Evolutionary conservation across 225 moss, liverwort and hornwort genomes (phyloP).

Genomic region (Pleurozium schreberi): DNA sequence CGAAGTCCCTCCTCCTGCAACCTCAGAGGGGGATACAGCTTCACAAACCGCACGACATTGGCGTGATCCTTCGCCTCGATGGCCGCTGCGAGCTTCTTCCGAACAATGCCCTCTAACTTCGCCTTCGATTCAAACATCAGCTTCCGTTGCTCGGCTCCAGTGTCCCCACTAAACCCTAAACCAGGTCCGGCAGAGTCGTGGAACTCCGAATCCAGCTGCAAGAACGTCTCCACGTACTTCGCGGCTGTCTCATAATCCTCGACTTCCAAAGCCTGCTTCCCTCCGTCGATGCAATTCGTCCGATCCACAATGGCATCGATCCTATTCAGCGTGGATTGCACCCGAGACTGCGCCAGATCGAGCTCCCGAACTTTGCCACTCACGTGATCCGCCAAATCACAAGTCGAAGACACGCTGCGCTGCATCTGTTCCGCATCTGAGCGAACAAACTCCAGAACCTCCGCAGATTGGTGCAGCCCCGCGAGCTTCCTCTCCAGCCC

Average conservation of each 20-base stretch:
- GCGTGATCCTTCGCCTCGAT: constrained; percentile 78
- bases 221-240: constrained; percentile 82
- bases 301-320: constrained; percentile 96
- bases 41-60: constrained; percentile 83
- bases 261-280: constrained; percentile 67
- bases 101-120: constrained; percentile 70
- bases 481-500: constrained; percentile 68
- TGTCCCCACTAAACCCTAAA: constrained; percentile 3
- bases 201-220: constrained; percentile 79
- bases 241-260: constrained; percentile 93
- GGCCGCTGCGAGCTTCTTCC: constrained; percentile 62
- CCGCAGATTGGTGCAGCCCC: constrained; percentile 69
- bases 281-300: constrained; percentile 92
- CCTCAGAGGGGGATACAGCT: constrained; percentile 74
- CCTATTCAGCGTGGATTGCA: constrained; percentile 61
- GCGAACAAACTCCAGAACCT: constrained; percentile 79
- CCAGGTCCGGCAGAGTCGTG: not conserved
- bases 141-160: constrained; percentile 50
- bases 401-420: constrained; percentile 71
- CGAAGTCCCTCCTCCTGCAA: constrained; percentile 84
- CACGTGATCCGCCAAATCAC: constrained; percentile 90
- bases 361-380: constrained; percentile 91
- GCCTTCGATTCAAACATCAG: constrained; percentile 73
- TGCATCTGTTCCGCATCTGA: constrained; percentile 84
- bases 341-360: constrained; percentile 91